These are phyloP conservation scores for Pseudocercospora crystallina DNA, from an alignment of 2,329 filamentous ascomycete genomes.

Conservation along the genomic window DNA sequence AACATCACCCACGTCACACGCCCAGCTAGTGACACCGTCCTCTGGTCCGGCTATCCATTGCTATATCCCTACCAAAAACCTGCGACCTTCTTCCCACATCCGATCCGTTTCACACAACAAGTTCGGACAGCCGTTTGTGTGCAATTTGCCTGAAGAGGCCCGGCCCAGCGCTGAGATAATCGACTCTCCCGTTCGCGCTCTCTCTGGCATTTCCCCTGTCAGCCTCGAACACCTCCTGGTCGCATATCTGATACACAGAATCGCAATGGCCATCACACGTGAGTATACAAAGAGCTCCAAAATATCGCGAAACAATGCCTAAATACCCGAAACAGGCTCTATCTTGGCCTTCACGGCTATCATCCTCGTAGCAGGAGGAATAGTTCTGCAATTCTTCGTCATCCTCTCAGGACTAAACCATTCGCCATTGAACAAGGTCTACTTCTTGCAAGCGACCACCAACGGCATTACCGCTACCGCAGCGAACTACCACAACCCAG, in stretches of 20 bases:
- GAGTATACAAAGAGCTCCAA: slow-evolving; percentile 10
- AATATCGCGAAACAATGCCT: background rate
- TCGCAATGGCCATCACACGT: slow-evolving; percentile 24
- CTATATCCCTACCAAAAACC: slow-evolving; percentile 1
- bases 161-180: no score
- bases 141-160: no score
- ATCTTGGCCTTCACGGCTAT: slow-evolving; percentile 58
- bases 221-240: slow-evolving; percentile 1
- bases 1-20: slow-evolving; percentile 3
- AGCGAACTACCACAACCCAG: slow-evolving; percentile 58
- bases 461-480: slow-evolving; percentile 60
- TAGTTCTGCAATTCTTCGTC: slow-evolving; percentile 65
- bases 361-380: slow-evolving; percentile 60
- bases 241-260: background rate
- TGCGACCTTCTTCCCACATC: slow-evolving; percentile 3
- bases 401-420: slow-evolving; percentile 61
- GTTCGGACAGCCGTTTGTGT: no score
- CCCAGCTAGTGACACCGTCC: background rate
- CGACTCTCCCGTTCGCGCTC: background rate
- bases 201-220: slow-evolving; percentile 7
- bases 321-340: slow-evolving; percentile 47
- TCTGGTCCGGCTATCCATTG: no score
- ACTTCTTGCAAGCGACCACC: slow-evolving; percentile 82
- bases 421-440: slow-evolving; percentile 69
- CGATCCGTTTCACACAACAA: background rate